Conservation (phyloP, 2,329 filamentous ascomycete genomes). For the Ilyonectria sp. region DNA sequence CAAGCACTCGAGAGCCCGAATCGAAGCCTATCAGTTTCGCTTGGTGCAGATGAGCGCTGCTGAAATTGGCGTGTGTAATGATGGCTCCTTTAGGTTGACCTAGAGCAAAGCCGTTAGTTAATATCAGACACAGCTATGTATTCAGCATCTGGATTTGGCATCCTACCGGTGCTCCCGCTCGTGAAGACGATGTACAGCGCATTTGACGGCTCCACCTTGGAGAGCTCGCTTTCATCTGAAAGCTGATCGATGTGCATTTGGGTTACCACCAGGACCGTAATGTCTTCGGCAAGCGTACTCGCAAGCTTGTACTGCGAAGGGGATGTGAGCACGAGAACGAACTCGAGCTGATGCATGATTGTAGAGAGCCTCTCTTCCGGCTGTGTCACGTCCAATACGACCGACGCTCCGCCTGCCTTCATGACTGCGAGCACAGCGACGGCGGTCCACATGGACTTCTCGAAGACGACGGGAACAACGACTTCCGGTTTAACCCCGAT, state of each 20-base stretch:
- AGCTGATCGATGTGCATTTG: slow-evolving; percentile 7
- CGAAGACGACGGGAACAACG: slow-evolving; percentile 12
- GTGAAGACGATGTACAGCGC: slow-evolving; percentile 12
- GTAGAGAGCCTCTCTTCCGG: background rate
- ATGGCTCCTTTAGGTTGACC: background rate
- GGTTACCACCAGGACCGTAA: slow-evolving; percentile 2
- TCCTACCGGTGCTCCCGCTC: slow-evolving; percentile 12
- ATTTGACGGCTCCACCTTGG: slow-evolving; percentile 3
- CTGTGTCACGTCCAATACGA: slow-evolving; percentile 6
- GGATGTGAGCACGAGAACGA: slow-evolving; percentile 1
- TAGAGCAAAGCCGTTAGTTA: slow-evolving; percentile 12
- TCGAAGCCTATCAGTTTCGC: slow-evolving; percentile 6
- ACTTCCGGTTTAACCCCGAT: slow-evolving; percentile 2
- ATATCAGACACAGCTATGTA: slow-evolving; percentile 6
- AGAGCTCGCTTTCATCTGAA: slow-evolving; percentile 9
- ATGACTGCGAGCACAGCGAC: slow-evolving; percentile 7
- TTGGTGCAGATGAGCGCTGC: slow-evolving; percentile 9
- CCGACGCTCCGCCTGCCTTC: slow-evolving; percentile 1
- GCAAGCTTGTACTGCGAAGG: background rate
- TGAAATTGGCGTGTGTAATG: slow-evolving; percentile 6
- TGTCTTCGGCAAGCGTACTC: background rate
- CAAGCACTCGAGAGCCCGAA: no score
- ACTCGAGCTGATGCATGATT: slow-evolving; percentile 1
- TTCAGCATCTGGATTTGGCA: slow-evolving; percentile 2
- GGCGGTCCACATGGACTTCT: slow-evolving; percentile 13